These are phyloP conservation scores for Xylaria sp. DNA, from an alignment of 2,329 filamentous ascomycete species.

Conservation along the genomic window DNA sequence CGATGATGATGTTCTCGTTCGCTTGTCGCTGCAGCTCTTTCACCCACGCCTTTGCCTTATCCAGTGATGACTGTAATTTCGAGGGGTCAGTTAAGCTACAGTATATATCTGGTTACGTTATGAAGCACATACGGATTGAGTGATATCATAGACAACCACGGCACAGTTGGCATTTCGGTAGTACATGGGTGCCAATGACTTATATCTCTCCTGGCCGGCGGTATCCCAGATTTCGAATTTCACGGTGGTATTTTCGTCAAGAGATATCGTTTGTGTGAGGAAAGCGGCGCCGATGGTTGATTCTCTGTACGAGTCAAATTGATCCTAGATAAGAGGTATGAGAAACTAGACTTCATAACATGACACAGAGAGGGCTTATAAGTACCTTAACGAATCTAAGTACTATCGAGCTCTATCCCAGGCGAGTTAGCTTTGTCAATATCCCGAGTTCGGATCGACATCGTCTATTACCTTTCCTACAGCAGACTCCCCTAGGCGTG, in stretches of 20 bases:
- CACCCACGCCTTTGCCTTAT: constrained; percentile 99
- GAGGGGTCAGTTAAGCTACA: constrained; percentile 43
- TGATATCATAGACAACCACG: constrained; percentile 99
- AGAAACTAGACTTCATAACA: constrained; percentile 42
- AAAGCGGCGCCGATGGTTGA: constrained; percentile 98
- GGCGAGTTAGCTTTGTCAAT: constrained; percentile 36
- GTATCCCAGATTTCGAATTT: constrained; percentile 99
- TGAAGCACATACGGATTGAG: constrained; percentile 83
- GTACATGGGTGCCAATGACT: constrained; percentile 99
- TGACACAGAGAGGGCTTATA: neutral
- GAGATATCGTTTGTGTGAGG: constrained; percentile 97
- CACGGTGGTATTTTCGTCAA: constrained; percentile 97
- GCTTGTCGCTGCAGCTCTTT: constrained; percentile 98
- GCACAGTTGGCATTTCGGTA: constrained; percentile 99
- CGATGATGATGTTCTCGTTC: constrained; percentile 99
- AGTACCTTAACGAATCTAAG: constrained; percentile 95
- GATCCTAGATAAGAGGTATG: constrained; percentile 72
- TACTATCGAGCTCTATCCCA: constrained; percentile 88
- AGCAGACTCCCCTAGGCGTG: constrained; percentile 85
- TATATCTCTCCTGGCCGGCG: constrained; percentile 97
- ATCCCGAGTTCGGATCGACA: constrained; percentile 32
- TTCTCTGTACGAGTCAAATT: constrained; percentile 98
- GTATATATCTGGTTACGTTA: constrained; percentile 23
- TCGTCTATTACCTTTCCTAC: constrained; percentile 85
- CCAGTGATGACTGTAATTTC: constrained; percentile 80